These are phyloP conservation scores for Ensete ventricosum DNA, from an alignment of 176 grass and related monocot species.

Conservation along the genomic window DNA sequence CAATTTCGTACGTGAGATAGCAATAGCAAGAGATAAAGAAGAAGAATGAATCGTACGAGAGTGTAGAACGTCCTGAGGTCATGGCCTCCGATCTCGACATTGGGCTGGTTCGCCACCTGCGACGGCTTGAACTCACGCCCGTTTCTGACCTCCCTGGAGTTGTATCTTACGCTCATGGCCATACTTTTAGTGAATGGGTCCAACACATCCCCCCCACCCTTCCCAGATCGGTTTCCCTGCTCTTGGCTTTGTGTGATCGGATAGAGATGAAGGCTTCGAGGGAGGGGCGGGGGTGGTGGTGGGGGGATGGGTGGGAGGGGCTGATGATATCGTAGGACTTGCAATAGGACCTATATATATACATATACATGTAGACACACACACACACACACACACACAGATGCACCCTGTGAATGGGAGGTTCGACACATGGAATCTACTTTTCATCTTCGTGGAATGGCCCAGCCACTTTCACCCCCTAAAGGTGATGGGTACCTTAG, in stretches of 20 bases:
- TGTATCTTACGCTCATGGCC: conserved; percentile 39
- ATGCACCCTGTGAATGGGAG: too few species aligned
- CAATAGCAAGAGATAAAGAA: background rate
- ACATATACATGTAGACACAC: too few species aligned
- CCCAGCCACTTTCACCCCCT: too few species aligned
- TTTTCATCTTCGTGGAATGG: too few species aligned
- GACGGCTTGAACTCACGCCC: conserved; percentile 51
- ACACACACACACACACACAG: too few species aligned
- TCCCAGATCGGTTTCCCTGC: conserved; percentile 6
- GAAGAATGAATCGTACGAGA: conserved; percentile 20
- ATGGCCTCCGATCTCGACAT: conserved; percentile 38
- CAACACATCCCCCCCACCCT: background rate
- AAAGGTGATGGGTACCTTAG: too few species aligned
- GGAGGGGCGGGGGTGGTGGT: too few species aligned
- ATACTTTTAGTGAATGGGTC: conserved; percentile 36
- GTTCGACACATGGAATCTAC: too few species aligned
- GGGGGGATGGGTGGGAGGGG: too few species aligned
- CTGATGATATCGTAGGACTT: too few species aligned
- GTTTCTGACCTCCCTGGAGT: conserved; percentile 31
- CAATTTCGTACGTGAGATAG: background rate
- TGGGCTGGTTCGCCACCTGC: conserved; percentile 34
- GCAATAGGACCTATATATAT: too few species aligned
- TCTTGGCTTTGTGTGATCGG: background rate
- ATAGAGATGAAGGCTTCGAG: background rate
- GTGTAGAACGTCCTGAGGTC: conserved; percentile 60